Evolutionary conservation across 31 red algal genomes (phyloP).

Genomic region (Asparagopsis taxiformis): DNA sequence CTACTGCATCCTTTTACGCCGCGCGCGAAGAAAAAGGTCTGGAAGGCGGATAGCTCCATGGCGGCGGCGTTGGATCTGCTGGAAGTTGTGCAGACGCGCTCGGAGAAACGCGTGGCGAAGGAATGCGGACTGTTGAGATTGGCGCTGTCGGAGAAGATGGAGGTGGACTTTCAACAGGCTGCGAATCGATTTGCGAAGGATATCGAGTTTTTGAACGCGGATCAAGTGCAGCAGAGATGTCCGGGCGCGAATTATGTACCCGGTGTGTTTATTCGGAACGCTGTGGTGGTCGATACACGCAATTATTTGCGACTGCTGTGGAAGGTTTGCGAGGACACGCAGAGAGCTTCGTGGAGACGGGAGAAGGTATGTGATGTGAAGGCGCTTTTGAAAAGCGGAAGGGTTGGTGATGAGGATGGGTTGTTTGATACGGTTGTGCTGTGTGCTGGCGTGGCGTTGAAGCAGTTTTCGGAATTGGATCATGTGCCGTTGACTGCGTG

Average conservation of each 20-base stretch:
- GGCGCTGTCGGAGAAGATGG: slow-evolving; percentile 20
- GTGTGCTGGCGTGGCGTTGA: slow-evolving; percentile 51
- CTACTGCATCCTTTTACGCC: slow-evolving; percentile 81
- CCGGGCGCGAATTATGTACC: slow-evolving; percentile 3
- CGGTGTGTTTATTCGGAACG: slow-evolving; percentile 26
- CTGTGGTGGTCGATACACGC: slow-evolving; percentile 42
- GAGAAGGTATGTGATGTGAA: slow-evolving; percentile 10
- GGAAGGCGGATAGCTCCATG: slow-evolving; percentile 38
- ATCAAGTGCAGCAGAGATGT: slow-evolving; percentile 10
- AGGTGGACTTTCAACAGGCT: slow-evolving; percentile 39
- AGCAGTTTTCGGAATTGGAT: slow-evolving; percentile 13
- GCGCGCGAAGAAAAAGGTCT: slow-evolving; percentile 49
- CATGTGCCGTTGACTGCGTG: slow-evolving; percentile 45
- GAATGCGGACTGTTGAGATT: slow-evolving; percentile 30
- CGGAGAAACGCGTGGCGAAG: slow-evolving; percentile 1
- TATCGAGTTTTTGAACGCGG: slow-evolving; percentile 26
- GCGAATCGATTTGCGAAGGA: slow-evolving; percentile 40
- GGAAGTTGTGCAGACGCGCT: slow-evolving; percentile 7
- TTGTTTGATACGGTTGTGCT: slow-evolving; percentile 58
- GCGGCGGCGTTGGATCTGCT: slow-evolving; percentile 53
- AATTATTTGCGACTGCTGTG: slow-evolving; percentile 37
- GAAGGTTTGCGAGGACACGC: slow-evolving; percentile 29
- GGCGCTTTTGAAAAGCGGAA: slow-evolving; percentile 12
- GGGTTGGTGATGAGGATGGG: not conserved
- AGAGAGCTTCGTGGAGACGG: slow-evolving; percentile 31